Conservation (phyloP, 306 rosid species). For the Medicago ruthenica region DNA sequence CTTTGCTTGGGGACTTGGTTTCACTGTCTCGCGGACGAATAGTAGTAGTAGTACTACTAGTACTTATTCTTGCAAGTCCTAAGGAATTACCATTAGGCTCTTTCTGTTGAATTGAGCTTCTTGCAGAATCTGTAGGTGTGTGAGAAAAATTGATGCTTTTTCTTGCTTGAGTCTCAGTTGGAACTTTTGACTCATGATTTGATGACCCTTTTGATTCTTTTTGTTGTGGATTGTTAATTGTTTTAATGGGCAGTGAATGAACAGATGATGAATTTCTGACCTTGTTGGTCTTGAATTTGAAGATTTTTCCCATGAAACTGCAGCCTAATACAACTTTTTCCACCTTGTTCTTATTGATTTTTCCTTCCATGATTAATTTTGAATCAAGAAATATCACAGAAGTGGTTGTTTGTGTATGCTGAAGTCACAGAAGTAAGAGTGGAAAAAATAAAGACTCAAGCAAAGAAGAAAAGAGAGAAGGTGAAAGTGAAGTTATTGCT, state of each 20-base stretch:
- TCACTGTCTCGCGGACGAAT: conserved; percentile 44
- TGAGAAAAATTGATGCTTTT: conserved; percentile 35
- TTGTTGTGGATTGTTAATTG: conserved; percentile 37
- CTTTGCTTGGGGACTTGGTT: conserved; percentile 48
- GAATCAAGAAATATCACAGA: neutral
- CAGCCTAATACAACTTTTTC: conserved; percentile 55
- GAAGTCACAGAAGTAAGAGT: neutral
- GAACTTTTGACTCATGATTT: conserved; percentile 39
- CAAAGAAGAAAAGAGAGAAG: conserved; percentile 23
- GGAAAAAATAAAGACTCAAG: neutral
- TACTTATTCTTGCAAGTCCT: conserved; percentile 56
- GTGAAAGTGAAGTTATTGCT: conserved; percentile 49
- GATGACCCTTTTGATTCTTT: conserved; percentile 37
- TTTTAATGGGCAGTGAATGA: conserved; percentile 68
- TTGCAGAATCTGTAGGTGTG: conserved; percentile 56
- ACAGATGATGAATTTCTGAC: conserved; percentile 73
- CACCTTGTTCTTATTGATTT: conserved; percentile 46
- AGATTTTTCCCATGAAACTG: conserved; percentile 67
- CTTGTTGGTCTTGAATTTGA: conserved; percentile 57
- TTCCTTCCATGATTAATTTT: conserved; percentile 56
- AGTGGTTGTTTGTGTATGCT: no score
- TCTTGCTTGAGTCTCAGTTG: conserved; percentile 21
- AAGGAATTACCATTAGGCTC: conserved; percentile 37
- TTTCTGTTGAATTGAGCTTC: conserved; percentile 9
- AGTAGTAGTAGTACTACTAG: conserved; percentile 9